phyloP scores from a whole-genome alignment of 164 flowering plant genomes.

The Euptelea pleiosperma region DNA sequence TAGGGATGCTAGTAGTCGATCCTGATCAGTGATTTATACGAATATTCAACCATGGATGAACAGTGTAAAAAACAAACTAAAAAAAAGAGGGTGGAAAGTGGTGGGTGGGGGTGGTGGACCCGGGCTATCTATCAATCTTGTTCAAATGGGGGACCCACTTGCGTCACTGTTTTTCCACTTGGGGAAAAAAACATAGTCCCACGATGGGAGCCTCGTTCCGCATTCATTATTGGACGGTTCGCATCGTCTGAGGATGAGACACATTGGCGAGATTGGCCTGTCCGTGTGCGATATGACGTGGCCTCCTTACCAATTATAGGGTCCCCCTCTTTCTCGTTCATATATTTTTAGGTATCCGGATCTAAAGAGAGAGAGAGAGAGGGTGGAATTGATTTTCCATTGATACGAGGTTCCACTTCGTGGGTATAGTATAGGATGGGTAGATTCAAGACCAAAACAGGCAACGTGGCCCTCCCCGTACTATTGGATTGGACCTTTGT shows the following conservation, averaged over 20 bases:
- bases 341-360: too few relatives aligned
- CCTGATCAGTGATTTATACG: too few relatives aligned
- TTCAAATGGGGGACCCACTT: too few relatives aligned
- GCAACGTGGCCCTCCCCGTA: constrained; percentile 54
- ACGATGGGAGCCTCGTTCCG: constrained; percentile 43
- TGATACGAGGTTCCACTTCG: constrained; percentile 49
- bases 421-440: too few relatives aligned
- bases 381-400: not conserved
- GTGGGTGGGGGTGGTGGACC: too few relatives aligned
- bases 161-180: constrained; percentile 28
- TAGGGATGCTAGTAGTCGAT: too few relatives aligned
- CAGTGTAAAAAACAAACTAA: too few relatives aligned
- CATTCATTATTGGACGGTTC: constrained; percentile 43
- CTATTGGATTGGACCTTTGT: constrained; percentile 65
- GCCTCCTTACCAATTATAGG: not conserved
- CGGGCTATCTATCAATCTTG: too few relatives aligned
- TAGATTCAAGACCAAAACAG: constrained; percentile 30
- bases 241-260: not conserved
- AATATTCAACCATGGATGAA: too few relatives aligned
- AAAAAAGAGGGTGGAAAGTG: too few relatives aligned
- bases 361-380: not conserved
- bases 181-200: constrained; percentile 22
- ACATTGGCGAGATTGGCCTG: not conserved
- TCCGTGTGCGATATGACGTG: constrained; percentile 13
- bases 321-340: not conserved